phyloP scores from a whole-genome alignment of 345 rosid species.

The Cardamine chenopodiifolia region DNA sequence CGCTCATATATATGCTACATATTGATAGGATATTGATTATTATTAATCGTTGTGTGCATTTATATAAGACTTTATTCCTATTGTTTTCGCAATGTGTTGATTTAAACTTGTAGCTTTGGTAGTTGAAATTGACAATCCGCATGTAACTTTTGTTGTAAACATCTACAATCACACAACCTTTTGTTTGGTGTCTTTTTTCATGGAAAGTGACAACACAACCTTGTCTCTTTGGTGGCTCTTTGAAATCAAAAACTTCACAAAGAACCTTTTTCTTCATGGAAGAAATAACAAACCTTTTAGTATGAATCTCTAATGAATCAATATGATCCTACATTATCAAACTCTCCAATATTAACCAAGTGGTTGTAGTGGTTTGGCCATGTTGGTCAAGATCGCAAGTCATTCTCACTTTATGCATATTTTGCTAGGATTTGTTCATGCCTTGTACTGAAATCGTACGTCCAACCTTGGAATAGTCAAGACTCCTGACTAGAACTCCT shows the following conservation, averaged over 20 bases:
- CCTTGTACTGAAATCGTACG: conserved; percentile 6
- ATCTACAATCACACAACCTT: not conserved
- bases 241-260: not conserved
- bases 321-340: not conserved
- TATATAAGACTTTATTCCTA: not conserved
- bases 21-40: not conserved
- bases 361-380: conserved; percentile 1
- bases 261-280: not conserved
- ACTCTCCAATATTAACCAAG: conserved; percentile 5
- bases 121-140: not conserved
- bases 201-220: not conserved
- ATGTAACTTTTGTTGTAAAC: not conserved
- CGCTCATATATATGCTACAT: conserved; percentile 1
- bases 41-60: not conserved
- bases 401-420: conserved; percentile 1
- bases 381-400: conserved; percentile 10
- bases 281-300: not conserved
- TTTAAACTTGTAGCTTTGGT: not conserved
- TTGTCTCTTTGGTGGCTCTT: not conserved
- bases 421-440: conserved; percentile 5
- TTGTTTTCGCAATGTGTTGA: not conserved
- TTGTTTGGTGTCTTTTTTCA: not conserved
- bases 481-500: not conserved
- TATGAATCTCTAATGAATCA: not conserved
- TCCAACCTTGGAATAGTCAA: not conserved